Base-by-base conservation (phyloP, 1,284 basidiomycete genomes). In the Entoloma clypeatum region DNA sequence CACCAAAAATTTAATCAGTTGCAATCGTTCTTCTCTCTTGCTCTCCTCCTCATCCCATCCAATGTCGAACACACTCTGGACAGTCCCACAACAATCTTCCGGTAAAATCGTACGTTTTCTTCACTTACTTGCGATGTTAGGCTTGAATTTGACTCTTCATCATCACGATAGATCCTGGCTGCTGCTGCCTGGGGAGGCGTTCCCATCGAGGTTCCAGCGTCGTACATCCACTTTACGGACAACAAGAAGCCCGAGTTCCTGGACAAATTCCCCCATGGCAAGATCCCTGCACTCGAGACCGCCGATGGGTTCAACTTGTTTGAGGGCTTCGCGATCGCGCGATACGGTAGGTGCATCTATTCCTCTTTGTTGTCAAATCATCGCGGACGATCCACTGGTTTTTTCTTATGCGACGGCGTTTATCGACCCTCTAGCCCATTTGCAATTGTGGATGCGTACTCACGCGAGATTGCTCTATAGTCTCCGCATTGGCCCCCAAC, bases 271-370 rank as follows among this genome's bases (percentile, higher is more conserved):
- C 83, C 87, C 31, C 74, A 79, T 52, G 89, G 86, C 49, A 90
- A 89, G 73, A 79, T 94, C 54, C 94, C 95, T 29, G 83, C 83
- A 25, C 79, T 89, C 44, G 87, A 92, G 63, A 71, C 72, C 39
- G 65, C 72, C 30, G 82, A 95, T 62, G 92, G 92, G 47, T 80
- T 92, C 73, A 73, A 72, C 55, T 69, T 98, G 49, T 78, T 80
- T 56, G 94, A 96, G 74, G 73, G 76, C 42, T 64, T 71, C 47
- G 82, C 92, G 44, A 92, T 98, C 62, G 84, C 89, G 39, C 83
- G 81, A 51, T 94, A 96, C 70, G 58, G 94, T 97, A 68, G 81
- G 93, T 85, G 54, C 54, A 58, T 52, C 61, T 54, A 39, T 42
- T 53, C 44, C 59, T 60, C 54, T 56, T 52, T n/a, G n/a, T n/a